phyloP scores from a whole-genome alignment of 768 basidiomycete genomes.

The Tylopilus intermedius region DNA sequence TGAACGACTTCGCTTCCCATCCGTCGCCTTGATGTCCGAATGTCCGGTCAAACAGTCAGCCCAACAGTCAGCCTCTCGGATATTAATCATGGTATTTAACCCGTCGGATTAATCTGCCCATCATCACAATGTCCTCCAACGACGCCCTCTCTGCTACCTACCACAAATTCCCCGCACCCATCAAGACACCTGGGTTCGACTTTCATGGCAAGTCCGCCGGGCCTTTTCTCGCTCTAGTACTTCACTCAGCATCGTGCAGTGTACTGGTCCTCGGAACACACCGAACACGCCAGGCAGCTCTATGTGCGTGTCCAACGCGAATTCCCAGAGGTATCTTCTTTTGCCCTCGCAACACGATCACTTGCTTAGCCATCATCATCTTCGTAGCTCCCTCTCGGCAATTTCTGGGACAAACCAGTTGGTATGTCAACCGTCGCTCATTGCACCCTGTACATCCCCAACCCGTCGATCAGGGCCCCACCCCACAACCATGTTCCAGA shows the following conservation, averaged over 20 bases:
- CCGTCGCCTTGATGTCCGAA: no score
- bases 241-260: slow-evolving; percentile 34
- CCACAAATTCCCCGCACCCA: slow-evolving; percentile 50
- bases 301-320: slow-evolving; percentile 57
- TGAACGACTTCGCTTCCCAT: neutral
- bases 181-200: slow-evolving; percentile 60
- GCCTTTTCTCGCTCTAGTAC: neutral
- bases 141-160: slow-evolving; percentile 47
- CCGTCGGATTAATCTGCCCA: no score
- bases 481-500: slow-evolving; percentile 68
- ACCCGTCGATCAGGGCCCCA: slow-evolving; percentile 47
- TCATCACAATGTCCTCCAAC: no score
- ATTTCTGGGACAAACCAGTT: slow-evolving; percentile 57
- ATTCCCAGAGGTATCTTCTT: slow-evolving; percentile 56
- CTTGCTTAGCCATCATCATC: neutral
- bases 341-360: neutral
- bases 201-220: slow-evolving; percentile 53
- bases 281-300: slow-evolving; percentile 47
- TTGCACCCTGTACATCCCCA: neutral
- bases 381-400: slow-evolving; percentile 53
- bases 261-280: slow-evolving; percentile 50
- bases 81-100: no score
- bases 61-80: neutral
- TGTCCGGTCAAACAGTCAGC: neutral
- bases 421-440: slow-evolving; percentile 36